Conservation (phyloP, 1,284 basidiomycete genomes). For the Boletus sp. region DNA sequence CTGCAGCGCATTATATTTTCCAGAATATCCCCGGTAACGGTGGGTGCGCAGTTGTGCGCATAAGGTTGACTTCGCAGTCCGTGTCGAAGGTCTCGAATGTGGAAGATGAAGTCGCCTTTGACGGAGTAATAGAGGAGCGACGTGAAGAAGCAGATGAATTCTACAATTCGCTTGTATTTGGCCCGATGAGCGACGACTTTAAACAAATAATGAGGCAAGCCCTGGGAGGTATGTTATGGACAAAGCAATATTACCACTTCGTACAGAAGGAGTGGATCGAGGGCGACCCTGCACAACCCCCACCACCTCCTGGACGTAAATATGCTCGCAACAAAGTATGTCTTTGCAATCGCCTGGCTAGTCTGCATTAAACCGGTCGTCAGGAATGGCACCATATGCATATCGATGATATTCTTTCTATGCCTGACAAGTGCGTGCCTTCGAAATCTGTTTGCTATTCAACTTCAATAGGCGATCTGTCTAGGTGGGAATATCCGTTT, state of each 20-base stretch:
- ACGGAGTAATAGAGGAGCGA: slow-evolving; percentile 84
- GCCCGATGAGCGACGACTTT: slow-evolving; percentile 87
- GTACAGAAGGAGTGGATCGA: slow-evolving; percentile 95
- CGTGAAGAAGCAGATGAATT: slow-evolving; percentile 95
- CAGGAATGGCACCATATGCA: slow-evolving; percentile 95
- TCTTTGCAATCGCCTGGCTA: neutral
- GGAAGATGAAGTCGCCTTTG: slow-evolving; percentile 88
- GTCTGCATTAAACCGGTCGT: slow-evolving; percentile 3
- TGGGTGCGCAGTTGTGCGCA: slow-evolving; percentile 91
- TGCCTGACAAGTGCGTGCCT: slow-evolving; percentile 86
- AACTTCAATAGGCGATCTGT: slow-evolving; percentile 3
- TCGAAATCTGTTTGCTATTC: neutral
- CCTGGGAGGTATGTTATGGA: slow-evolving; percentile 98
- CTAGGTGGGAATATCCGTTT: slow-evolving; percentile 95
- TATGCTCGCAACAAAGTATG: slow-evolving; percentile 75
- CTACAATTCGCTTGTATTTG: slow-evolving; percentile 76
- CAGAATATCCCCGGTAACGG: slow-evolving; percentile 83
- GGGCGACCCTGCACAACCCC: slow-evolving; percentile 92
- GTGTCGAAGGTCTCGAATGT: slow-evolving; percentile 75
- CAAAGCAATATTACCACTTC: slow-evolving; percentile 96
- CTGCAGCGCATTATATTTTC: slow-evolving; percentile 90
- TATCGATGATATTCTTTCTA: slow-evolving; percentile 92
- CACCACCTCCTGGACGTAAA: slow-evolving; percentile 89
- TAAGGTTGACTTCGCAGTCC: slow-evolving; percentile 84
- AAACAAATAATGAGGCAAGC: slow-evolving; percentile 97